Evolutionary conservation across 1,284 basidiomycete species (phyloP).

Genomic region (Trametes versicolor): DNA sequence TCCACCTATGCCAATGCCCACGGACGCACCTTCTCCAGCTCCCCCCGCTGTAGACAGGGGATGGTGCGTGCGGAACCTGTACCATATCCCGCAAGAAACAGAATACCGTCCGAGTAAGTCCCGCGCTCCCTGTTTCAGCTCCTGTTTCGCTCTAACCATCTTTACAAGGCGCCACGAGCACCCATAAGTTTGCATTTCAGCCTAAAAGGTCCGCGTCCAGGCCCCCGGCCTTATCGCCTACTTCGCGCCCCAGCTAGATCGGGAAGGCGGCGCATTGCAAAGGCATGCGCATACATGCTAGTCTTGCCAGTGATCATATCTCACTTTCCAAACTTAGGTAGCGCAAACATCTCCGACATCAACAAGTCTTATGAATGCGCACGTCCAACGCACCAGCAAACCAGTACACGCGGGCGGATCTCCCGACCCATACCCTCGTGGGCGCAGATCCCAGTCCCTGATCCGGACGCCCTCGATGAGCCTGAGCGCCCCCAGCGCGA

Average conservation of each 20-base stretch:
- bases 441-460: background rate
- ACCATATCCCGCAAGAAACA: background rate
- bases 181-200: conserved; percentile 10
- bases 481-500: background rate
- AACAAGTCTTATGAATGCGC: too few species aligned
- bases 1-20: too few species aligned
- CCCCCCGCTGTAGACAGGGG: background rate
- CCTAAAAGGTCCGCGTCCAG: conserved; percentile 5
- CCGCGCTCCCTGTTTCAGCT: background rate
- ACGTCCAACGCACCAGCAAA: background rate
- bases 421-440: background rate
- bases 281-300: too few species aligned
- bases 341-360: too few species aligned
- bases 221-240: background rate
- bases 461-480: background rate
- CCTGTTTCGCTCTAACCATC: background rate
- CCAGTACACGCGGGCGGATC: background rate
- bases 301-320: too few species aligned
- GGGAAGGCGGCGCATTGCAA: too few species aligned
- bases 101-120: background rate
- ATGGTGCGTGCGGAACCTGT: background rate
- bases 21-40: too few species aligned
- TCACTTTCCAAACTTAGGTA: too few species aligned
- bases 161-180: conserved; percentile 6
- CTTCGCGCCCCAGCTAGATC: background rate